These are phyloP conservation scores for Suhomyces kilbournensis DNA, from an alignment of 805 yeast genomes.

Conservation along the genomic window DNA sequence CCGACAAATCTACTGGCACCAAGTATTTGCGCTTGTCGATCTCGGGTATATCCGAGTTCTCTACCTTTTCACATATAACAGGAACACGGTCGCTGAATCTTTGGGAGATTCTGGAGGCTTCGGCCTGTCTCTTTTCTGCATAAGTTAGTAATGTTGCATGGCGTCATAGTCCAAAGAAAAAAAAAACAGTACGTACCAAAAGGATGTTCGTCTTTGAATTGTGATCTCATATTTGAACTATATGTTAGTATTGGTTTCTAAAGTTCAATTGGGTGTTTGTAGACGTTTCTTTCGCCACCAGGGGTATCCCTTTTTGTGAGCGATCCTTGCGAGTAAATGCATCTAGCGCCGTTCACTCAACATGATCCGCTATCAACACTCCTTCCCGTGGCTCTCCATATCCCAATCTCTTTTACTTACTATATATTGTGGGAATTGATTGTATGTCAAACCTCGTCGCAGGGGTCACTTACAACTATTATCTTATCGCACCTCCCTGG, in stretches of 20 bases:
- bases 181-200: conserved; percentile 59
- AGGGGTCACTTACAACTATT: background rate
- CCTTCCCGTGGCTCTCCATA: background rate
- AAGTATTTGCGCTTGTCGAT: conserved; percentile 96
- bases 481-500: conserved; percentile 6
- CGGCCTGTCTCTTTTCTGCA: conserved; percentile 87
- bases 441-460: background rate
- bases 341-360: background rate
- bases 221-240: conserved; percentile 68
- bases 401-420: background rate
- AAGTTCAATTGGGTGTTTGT: background rate
- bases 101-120: conserved; percentile 84
- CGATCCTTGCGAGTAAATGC: background rate
- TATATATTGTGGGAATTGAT: background rate
- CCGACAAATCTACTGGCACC: conserved; percentile 94
- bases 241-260: conserved; percentile 3
- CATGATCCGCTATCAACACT: background rate
- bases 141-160: conserved; percentile 4
- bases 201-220: conserved; percentile 93
- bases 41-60: conserved; percentile 91
- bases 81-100: conserved; percentile 93
- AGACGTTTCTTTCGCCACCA: background rate
- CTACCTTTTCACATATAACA: conserved; percentile 95
- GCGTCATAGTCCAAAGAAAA: background rate
- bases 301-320: background rate